Percentiles rank a stretch among this genome's conserved stretches.
Evolutionary conservation across 306 rosid species (phyloP).

Genomic region (Lathyrus oleraceus): DNA sequence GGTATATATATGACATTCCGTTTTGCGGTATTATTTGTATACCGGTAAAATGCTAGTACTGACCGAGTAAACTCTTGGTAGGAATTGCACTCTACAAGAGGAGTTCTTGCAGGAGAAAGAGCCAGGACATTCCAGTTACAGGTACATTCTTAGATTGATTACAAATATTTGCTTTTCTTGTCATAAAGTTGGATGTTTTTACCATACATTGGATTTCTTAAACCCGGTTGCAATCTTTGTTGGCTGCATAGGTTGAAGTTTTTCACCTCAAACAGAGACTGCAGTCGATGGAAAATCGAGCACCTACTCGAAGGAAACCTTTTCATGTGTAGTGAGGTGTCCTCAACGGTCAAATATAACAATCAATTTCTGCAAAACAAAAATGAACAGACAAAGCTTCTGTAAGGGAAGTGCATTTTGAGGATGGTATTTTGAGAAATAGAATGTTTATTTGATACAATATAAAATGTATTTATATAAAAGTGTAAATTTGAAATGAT

Average conservation of each 20-base stretch:
- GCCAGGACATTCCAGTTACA: constrained; percentile 92
- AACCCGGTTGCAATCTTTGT: not conserved
- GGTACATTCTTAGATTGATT: constrained; percentile 45
- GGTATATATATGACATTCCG: constrained; percentile 46
- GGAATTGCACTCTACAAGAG: constrained; percentile 98
- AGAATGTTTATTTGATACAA: too few relatives aligned
- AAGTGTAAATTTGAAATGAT: too few relatives aligned
- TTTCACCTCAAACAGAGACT: constrained; percentile 93
- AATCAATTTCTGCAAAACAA: constrained; percentile 16
- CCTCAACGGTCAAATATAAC: not conserved
- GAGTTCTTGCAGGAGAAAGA: constrained; percentile 90
- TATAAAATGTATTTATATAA: too few relatives aligned
- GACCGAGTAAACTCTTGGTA: constrained; percentile 11
- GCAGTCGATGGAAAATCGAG: constrained; percentile 88
- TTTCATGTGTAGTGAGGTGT: constrained; percentile 44
- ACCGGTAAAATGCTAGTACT: constrained; percentile 12
- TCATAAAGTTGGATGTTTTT: not conserved
- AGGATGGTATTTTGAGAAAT: not conserved
- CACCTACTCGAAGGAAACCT: constrained; percentile 88
- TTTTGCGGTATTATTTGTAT: constrained; percentile 14
- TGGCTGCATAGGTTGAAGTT: constrained; percentile 74
- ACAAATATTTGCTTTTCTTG: not conserved
- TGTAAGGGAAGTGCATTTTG: constrained; percentile 7
- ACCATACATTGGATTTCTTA: not conserved
- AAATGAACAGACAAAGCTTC: constrained; percentile 8